These are phyloP conservation scores for Sporothrix luriei DNA, from an alignment of 2,329 filamentous ascomycete genomes.

Conservation along the genomic window DNA sequence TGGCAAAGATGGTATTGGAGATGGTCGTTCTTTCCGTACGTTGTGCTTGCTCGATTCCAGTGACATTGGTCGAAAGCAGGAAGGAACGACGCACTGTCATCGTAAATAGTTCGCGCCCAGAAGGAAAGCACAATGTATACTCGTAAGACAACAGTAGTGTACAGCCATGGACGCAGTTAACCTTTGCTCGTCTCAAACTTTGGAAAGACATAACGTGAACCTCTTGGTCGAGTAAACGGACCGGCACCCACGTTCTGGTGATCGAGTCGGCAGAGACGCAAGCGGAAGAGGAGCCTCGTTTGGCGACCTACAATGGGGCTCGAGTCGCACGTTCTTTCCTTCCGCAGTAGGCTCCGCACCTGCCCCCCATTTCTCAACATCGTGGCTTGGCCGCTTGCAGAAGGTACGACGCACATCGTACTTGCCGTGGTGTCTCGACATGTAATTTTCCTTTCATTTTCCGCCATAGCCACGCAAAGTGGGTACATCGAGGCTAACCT, in stretches of 20 bases:
- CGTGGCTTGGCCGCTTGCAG: slow-evolving; percentile 13
- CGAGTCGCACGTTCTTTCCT: slow-evolving; percentile 4
- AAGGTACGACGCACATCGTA: not conserved
- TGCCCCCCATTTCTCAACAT: slow-evolving; percentile 13
- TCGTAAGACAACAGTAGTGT: not conserved
- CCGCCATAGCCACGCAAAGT: slow-evolving; percentile 23
- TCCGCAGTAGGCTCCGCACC: slow-evolving; percentile 12
- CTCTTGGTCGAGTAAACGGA: not conserved
- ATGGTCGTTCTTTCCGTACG: slow-evolving; percentile 9
- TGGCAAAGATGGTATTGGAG: not conserved
- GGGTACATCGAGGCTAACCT: slow-evolving; percentile 30
- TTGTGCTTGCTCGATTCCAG: not conserved
- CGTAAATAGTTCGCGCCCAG: not conserved
- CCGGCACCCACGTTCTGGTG: not conserved
- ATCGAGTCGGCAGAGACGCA: not conserved
- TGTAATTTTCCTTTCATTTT: slow-evolving; percentile 25
- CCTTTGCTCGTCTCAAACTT: not conserved
- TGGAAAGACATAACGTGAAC: not conserved
- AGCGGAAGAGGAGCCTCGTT: not conserved
- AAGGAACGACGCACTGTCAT: not conserved
- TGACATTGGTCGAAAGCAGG: not conserved
- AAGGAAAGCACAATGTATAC: not conserved
- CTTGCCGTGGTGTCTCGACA: slow-evolving; percentile 11
- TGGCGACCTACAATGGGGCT: not conserved
- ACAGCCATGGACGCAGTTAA: not conserved